Base-by-base conservation (phyloP, 2,329 filamentous ascomycete genomes). In the Fusarium foetens region DNA sequence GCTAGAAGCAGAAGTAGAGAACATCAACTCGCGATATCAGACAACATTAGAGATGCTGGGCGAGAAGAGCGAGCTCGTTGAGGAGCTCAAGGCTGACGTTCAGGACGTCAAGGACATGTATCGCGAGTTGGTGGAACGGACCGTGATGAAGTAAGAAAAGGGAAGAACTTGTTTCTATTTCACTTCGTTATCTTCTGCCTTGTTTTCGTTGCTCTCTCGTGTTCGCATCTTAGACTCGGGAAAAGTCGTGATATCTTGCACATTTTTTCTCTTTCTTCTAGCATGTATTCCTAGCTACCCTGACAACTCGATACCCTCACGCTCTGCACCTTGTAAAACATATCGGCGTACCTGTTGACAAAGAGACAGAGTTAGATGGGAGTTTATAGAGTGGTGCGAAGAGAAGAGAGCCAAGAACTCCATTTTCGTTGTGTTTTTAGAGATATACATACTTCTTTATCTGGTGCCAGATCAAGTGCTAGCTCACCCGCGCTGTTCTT, bases 71-170 rank as follows among this genome's bases (percentile, higher is more conserved):
- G 96, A 99, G 85, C 85, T 92, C 78, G 95, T 97, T 5, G 94
- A 97, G 79, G 96, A 99, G 85, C 84, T 99, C 74, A 90, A 88
- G 81, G 92, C 93, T 17, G 96, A 98, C 85, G 93, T 99, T 58
- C 86, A 91, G 73, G 96, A 99, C 85, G 87, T 99, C 80, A 99
- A 99, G 86, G 92, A 91, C 78, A 97, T 99, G 88, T 98, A 98
- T 84, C 90, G 94, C 73, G 95, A 98, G 79, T 83, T 99, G 80
- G 93, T 97, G 53, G 93, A 97, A 83, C 90, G 91, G 79, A 95
- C 94, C 64, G 90, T 94, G 78, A 92, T 94, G 79, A 92, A 90
- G 82, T 93, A 81, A 85, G 41, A 46, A 49, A 51, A 25, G 35
- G 43, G 11, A 41, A 52, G 19, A 21, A 23, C 27, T 35, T 45